Evolutionary conservation across 1,139 yeast species (phyloP).

Genomic region (Pichia sp.): DNA sequence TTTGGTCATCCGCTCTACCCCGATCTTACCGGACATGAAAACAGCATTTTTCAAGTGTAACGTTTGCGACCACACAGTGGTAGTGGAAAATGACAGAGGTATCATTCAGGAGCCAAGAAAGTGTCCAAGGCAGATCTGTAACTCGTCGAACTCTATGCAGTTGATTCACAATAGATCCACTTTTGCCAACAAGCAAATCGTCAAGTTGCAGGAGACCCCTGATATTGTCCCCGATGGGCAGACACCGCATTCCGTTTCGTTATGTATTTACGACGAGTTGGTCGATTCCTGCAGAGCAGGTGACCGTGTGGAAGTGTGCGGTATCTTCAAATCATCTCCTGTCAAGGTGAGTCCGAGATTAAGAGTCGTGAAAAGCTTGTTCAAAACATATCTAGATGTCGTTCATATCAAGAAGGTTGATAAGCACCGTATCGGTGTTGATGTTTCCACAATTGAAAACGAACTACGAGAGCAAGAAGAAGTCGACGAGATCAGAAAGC

Average conservation of each 20-base stretch:
- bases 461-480: constrained; percentile 52
- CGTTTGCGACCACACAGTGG: constrained; percentile 90
- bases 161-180: constrained; percentile 86
- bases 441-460: constrained; percentile 62
- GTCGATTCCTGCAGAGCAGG: constrained; percentile 96
- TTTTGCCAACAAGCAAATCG: constrained; percentile 92
- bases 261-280: constrained; percentile 92
- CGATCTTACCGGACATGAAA: constrained; percentile 97
- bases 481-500: constrained; percentile 68
- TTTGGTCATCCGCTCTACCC: constrained; percentile 78
- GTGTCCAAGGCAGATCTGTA: constrained; percentile 87
- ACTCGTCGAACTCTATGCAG: constrained; percentile 84
- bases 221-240: constrained; percentile 99
- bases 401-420: constrained; percentile 89
- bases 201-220: constrained; percentile 94
- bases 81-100: constrained; percentile 92
- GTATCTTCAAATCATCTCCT: constrained; percentile 89
- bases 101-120: constrained; percentile 87
- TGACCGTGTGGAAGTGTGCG: constrained; percentile 93
- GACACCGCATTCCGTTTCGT: constrained; percentile 92
- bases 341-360: constrained; percentile 84
- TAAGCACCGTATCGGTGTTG: constrained; percentile 75
- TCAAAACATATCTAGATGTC: constrained; percentile 90
- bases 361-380: constrained; percentile 75
- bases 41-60: constrained; percentile 94